phyloP scores from a whole-genome alignment of 1,139 yeast species.

The Groenewaldozyma auringiensis region DNA sequence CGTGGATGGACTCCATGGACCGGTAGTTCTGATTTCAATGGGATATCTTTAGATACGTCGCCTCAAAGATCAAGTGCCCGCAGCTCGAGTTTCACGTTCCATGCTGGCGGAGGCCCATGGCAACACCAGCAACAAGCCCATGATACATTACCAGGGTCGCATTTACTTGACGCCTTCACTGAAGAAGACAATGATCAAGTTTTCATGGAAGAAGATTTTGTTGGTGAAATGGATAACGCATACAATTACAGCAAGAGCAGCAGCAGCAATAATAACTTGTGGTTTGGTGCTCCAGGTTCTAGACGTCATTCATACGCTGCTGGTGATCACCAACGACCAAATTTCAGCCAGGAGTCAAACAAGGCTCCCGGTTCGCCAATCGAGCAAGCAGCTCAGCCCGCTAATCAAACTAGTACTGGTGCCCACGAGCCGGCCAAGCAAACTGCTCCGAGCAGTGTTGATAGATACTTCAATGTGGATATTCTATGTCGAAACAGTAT shows the following conservation, averaged over 20 bases:
- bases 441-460: constrained; percentile 11
- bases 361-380: not conserved
- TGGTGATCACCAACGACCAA: constrained; percentile 7
- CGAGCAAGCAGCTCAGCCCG: constrained; percentile 3
- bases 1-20: constrained; percentile 1
- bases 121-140: too few relatives aligned
- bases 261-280: not conserved
- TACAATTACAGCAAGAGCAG: not conserved
- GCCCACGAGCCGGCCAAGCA: not conserved
- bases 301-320: constrained; percentile 25
- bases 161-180: constrained; percentile 17
- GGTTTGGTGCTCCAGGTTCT: constrained; percentile 13
- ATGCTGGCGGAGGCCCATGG: constrained; percentile 7
- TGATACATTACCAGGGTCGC: constrained; percentile 8
- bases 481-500: constrained; percentile 19
- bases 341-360: not conserved
- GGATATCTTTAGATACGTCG: not conserved
- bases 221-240: not conserved
- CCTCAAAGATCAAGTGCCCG: not conserved
- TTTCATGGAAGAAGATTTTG: not conserved
- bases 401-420: not conserved
- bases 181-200: constrained; percentile 17
- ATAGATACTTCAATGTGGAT: constrained; percentile 20
- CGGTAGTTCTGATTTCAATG: constrained; percentile 1
- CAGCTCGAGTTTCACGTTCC: not conserved